phyloP scores from a whole-genome alignment of 2,329 filamentous ascomycete genomes.

The Sclerotinia subarctica region DNA sequence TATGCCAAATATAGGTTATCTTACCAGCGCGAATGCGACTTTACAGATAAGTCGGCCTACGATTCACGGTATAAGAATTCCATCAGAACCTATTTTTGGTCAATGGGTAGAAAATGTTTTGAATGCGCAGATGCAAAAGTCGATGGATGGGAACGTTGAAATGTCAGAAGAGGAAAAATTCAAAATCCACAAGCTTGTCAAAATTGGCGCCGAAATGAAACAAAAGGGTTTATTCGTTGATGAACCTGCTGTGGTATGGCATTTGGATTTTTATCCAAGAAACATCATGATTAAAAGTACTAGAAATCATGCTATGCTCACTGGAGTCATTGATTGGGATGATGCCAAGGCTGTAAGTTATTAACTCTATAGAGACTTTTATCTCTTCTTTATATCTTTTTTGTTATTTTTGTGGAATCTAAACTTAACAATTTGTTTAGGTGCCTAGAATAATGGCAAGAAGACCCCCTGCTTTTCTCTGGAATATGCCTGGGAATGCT shows the following conservation, averaged over 20 bases:
- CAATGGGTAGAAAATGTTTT: neutral
- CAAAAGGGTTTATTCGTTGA: neutral
- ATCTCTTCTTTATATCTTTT: too few species aligned
- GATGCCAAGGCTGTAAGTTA: neutral
- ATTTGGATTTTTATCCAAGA: neutral
- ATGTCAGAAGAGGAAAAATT: neutral
- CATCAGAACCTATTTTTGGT: neutral
- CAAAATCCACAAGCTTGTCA: neutral
- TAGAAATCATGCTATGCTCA: neutral
- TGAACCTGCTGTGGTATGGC: neutral
- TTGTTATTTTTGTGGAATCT: neutral
- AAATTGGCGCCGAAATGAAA: neutral
- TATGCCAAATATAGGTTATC: neutral
- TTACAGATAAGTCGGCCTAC: neutral
- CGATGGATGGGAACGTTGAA: neutral
- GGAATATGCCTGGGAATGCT: neutral
- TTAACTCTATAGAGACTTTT: neutral
- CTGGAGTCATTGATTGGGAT: slow-evolving; percentile 2
- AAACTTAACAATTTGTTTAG: neutral
- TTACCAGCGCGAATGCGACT: accelerated
- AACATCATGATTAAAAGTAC: neutral
- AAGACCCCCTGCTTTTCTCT: neutral
- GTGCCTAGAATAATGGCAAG: neutral
- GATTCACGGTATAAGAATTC: neutral
- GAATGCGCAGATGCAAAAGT: neutral